Evolutionary conservation across 495 filamentous ascomycete genomes (phyloP), one percentile per base, ranked within the genome.

Genomic region (Staphylotrichum tortipilum): DNA sequence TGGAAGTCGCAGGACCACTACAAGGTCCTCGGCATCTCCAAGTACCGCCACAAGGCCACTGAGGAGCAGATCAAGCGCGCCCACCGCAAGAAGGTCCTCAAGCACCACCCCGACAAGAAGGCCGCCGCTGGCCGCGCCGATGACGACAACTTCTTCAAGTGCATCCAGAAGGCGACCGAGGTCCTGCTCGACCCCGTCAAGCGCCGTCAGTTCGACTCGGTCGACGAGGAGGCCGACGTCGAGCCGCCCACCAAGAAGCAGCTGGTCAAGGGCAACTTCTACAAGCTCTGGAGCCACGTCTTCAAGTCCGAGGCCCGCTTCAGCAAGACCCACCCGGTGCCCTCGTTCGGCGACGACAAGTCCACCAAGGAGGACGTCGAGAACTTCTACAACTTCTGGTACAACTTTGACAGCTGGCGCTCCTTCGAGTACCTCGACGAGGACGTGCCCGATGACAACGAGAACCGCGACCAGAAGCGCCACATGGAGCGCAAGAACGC

Each of bases 1-100:
- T 98, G 92, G 92, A 98, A 98, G 89, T 74, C 71, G 56, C 92
- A 98, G 84, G 92, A 98, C 67, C 92, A 98, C 75, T 98, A 98
- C 72, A 88, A 91, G 56, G 88, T 98, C 28, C 85, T 98, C 43
- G 92, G 92, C 57, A 74, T 98, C 46, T 84, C 83, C 57, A 91
- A 89, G 72, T 88, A 95, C 78, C 85, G 92, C 60, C 91, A 78
- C 70, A 80, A 77, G 57, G 92, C 92, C 26, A 96, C 89, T 55
- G 89, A 94, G 67, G 89, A 96, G 56, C 92, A 96, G 76, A 96
- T 98, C 77, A 95, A 95, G 77, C 83, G 85, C 54, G 94, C 92
- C 59, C 91, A 97, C 75, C 87, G 92, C 72, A 96, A 96, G 82
- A 98, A 98, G 83, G 92, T 97, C 49, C 84, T 98, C 31, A 89